Conservation (phyloP, 345 rosid species). For the Boechera divaricarpa region DNA sequence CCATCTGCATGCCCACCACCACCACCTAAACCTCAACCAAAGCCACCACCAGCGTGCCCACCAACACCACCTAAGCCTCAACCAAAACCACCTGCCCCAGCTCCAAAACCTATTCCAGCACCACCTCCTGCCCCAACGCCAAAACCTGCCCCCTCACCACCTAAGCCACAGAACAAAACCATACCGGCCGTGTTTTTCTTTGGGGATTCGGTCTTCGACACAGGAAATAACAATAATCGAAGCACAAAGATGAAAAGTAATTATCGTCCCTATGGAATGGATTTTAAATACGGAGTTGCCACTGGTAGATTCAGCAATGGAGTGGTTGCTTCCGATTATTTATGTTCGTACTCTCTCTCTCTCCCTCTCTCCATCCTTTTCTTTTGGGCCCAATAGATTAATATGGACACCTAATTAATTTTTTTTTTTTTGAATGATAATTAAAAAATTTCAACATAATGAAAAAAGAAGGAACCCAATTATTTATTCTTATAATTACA, state of each 20-base stretch:
- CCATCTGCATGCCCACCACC: constrained; percentile 21
- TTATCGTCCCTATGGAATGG: constrained; percentile 62
- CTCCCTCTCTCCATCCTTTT: not conserved
- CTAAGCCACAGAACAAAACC: constrained; percentile 37
- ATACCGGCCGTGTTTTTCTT: constrained; percentile 54
- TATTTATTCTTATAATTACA: not conserved
- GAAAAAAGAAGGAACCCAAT: not conserved
- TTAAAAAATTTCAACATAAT: too few species aligned
- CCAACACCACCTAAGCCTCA: constrained; percentile 21
- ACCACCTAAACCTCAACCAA: constrained; percentile 1
- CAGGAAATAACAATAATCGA: constrained; percentile 59
- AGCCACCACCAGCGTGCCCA: constrained; percentile 12
- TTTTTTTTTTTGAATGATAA: too few species aligned
- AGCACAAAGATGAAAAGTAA: constrained; percentile 50
- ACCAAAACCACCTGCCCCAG: constrained; percentile 32
- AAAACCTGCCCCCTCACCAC: constrained; percentile 38
- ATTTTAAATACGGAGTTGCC: constrained; percentile 51
- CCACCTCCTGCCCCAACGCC: constrained; percentile 23
- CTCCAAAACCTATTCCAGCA: constrained; percentile 34
- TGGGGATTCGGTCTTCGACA: constrained; percentile 62
- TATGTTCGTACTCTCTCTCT: constrained; percentile 34
- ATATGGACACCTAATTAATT: not conserved
- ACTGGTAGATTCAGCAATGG: constrained; percentile 70
- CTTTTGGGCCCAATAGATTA: not conserved
- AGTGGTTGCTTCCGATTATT: constrained; percentile 53